Conservation (phyloP, 495 filamentous ascomycete genomes). For the Penicillium verhagenii region DNA sequence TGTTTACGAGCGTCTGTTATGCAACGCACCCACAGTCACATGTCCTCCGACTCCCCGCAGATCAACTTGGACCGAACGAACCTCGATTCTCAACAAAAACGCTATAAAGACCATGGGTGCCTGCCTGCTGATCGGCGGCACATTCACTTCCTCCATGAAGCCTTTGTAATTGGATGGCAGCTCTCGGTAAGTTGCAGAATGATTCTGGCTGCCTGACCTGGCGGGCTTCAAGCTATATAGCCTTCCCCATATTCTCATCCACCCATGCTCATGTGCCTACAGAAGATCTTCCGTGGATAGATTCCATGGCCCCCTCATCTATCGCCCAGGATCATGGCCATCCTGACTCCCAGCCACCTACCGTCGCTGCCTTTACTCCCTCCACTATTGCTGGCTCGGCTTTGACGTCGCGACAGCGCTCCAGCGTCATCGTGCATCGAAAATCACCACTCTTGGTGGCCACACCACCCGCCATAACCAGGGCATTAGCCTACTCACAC, state of each 20-base stretch:
- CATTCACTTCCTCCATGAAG: constrained; percentile 27
- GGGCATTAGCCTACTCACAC: constrained; percentile 89
- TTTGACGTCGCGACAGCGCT: constrained; percentile 71
- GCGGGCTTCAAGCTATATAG: background rate
- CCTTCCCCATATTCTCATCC: background rate
- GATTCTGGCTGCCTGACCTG: constrained; percentile 7
- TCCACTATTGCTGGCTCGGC: constrained; percentile 67
- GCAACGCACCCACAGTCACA: constrained; percentile 25
- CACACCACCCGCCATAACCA: constrained; percentile 89
- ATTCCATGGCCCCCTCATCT: constrained; percentile 54
- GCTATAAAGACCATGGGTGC: constrained; percentile 14
- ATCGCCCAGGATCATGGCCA: constrained; percentile 38
- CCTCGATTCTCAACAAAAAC: constrained; percentile 8
- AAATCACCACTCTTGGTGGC: constrained; percentile 92
- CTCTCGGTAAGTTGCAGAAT: constrained; percentile 50
- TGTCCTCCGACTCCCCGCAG: constrained; percentile 28
- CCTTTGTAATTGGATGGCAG: constrained; percentile 59
- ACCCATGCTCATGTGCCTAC: constrained; percentile 20
- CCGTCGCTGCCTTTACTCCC: constrained; percentile 84
- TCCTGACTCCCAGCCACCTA: constrained; percentile 59
- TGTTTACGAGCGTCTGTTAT: background rate
- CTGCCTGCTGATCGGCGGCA: constrained; percentile 22
- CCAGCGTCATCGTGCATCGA: constrained; percentile 91
- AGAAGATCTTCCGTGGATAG: constrained; percentile 65
- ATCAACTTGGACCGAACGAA: constrained; percentile 24